Evolutionary conservation across 441 rosid genomes (phyloP).

Genomic region (Mallotus japonicus): DNA sequence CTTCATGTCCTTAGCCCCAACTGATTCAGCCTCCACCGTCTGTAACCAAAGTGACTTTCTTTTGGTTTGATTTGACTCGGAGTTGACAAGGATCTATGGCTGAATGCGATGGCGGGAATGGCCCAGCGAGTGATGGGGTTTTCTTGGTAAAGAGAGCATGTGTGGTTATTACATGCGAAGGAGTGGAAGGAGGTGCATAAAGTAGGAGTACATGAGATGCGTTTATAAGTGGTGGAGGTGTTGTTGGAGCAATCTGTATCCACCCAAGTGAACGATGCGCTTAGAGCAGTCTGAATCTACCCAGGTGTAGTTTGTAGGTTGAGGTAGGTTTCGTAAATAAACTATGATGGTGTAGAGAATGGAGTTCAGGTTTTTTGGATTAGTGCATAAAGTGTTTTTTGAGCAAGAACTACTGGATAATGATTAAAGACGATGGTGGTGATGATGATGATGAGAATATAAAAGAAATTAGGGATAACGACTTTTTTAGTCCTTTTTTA

Average conservation of each 20-base stretch:
- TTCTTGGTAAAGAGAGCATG: conserved; percentile 40
- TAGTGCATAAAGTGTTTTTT: background rate
- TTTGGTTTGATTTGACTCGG: conserved; percentile 24
- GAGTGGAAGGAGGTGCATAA: conserved; percentile 17
- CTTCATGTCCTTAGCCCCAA: conserved; percentile 58
- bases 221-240: background rate
- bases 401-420: background rate
- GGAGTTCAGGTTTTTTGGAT: background rate
- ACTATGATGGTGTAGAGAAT: conserved; percentile 17
- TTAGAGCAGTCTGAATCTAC: too few relatives aligned
- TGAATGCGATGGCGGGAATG: conserved; percentile 37
- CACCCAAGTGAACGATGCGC: conserved; percentile 22
- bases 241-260: background rate
- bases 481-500: too few relatives aligned
- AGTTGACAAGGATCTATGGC: conserved; percentile 26
- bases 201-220: conserved; percentile 6
- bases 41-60: too few relatives aligned
- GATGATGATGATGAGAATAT: too few relatives aligned
- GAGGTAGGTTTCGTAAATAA: conserved; percentile 13
- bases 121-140: conserved; percentile 43
- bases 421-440: background rate
- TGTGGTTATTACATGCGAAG: conserved; percentile 35
- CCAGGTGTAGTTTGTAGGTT: conserved; percentile 19
- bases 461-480: too few relatives aligned
- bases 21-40: too few relatives aligned